phyloP scores from a whole-genome alignment of 495 filamentous ascomycete species.

The Melanomma pulvis-pyrius region DNA sequence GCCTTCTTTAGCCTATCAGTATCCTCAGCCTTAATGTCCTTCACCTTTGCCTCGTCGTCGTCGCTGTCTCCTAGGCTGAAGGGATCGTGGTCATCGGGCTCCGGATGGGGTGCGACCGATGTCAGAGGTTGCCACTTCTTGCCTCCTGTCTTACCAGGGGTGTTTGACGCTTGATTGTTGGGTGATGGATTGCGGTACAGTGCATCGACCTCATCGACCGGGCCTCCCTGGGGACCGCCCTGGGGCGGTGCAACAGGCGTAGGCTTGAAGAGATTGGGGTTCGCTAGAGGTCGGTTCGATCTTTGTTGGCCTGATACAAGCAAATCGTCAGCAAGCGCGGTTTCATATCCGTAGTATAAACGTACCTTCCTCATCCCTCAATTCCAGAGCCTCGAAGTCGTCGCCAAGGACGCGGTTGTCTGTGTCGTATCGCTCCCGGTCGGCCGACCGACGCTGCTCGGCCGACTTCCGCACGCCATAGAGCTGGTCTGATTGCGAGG shows the following conservation, averaged over 20 bases:
- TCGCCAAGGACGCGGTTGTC: constrained; percentile 88
- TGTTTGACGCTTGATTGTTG: constrained; percentile 41
- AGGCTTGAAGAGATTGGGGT: constrained; percentile 79
- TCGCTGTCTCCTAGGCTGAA: constrained; percentile 97
- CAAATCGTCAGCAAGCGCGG: background rate
- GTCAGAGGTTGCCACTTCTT: constrained; percentile 98
- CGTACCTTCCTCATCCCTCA: constrained; percentile 74
- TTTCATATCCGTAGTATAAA: background rate
- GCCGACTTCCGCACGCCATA: constrained; percentile 61
- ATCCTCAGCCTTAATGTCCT: constrained; percentile 67
- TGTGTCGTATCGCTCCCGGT: constrained; percentile 92
- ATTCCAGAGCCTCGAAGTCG: constrained; percentile 86
- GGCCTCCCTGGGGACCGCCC: constrained; percentile 47
- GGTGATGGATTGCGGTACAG: constrained; percentile 63
- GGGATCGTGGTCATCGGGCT: constrained; percentile 84
- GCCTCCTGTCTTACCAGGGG: constrained; percentile 49
- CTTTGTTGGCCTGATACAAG: constrained; percentile 37
- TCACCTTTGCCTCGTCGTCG: constrained; percentile 76
- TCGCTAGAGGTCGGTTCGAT: constrained; percentile 64
- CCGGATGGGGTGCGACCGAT: constrained; percentile 79
- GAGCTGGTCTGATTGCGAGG: constrained; percentile 47
- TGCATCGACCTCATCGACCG: constrained; percentile 75
- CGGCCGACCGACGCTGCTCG: constrained; percentile 70
- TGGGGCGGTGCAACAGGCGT: constrained; percentile 57
- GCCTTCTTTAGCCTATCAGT: constrained; percentile 70